A percentile compares a stretch with the other conserved stretches of the same genome.
phyloP scores from a whole-genome alignment of 202 grass and related monocot genomes.

The Brachypodium distachyon region DNA sequence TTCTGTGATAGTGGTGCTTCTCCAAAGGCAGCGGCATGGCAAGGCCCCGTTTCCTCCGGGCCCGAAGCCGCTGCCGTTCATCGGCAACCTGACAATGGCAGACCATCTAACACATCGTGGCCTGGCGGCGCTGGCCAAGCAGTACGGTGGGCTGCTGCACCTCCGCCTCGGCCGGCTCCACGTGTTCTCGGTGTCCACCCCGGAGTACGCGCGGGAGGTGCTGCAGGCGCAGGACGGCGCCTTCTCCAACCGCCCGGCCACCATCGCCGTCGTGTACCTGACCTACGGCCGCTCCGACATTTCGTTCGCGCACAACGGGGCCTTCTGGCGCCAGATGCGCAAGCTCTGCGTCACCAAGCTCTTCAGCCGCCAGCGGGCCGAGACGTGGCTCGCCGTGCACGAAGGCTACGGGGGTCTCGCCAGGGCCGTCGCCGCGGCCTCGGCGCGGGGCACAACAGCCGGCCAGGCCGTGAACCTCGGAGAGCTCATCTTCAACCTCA shows the following conservation, averaged over 20 bases:
- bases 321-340: background rate
- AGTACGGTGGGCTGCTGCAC: slow-evolving; percentile 48
- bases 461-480: background rate
- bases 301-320: background rate
- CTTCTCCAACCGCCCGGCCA: background rate
- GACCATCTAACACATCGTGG: slow-evolving; percentile 76
- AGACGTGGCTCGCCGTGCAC: background rate
- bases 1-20: too few relatives aligned
- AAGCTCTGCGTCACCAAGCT: background rate
- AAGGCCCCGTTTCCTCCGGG: slow-evolving; percentile 53
- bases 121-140: slow-evolving; percentile 35
- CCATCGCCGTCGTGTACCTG: background rate
- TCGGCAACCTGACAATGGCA: slow-evolving; percentile 78
- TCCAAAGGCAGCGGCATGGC: background rate
- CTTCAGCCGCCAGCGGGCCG: background rate
- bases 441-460: too few relatives aligned
- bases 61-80: slow-evolving; percentile 44
- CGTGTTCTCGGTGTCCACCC: background rate
- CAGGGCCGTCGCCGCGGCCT: background rate
- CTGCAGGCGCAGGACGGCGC: background rate
- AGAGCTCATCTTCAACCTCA: background rate
- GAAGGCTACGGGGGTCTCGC: background rate
- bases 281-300: background rate
- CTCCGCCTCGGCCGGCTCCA: slow-evolving; percentile 28
- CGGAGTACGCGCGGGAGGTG: background rate